These are phyloP conservation scores for Nitzschia inconspicua DNA, from an alignment of 108 stramenopile species.

Conservation along the genomic window DNA sequence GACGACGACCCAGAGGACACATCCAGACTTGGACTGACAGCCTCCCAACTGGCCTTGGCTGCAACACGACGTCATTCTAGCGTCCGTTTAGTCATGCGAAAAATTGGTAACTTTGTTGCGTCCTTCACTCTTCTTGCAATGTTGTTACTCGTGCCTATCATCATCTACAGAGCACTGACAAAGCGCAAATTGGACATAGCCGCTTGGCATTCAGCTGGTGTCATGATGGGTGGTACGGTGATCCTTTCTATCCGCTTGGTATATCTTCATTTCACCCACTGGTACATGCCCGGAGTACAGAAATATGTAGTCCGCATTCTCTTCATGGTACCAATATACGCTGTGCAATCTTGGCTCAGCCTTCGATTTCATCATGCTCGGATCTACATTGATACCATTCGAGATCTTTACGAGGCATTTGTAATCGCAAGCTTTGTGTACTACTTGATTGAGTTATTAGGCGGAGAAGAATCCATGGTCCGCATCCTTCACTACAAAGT, in stretches of 20 bases:
- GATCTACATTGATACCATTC: conserved; percentile 74
- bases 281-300: conserved; percentile 89
- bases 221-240: conserved; percentile 75
- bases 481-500: conserved; percentile 52
- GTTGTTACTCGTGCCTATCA: conserved; percentile 37
- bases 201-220: conserved; percentile 74
- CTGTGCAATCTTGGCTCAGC: conserved; percentile 88
- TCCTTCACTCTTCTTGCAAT: conserved; percentile 36
- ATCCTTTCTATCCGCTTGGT: conserved; percentile 68
- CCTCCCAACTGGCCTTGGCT: conserved; percentile 12
- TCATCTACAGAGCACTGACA: conserved; percentile 33
- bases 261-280: conserved; percentile 80
- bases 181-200: conserved; percentile 49
- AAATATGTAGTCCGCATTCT: conserved; percentile 87
- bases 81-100: conserved; percentile 27
- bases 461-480: conserved; percentile 78
- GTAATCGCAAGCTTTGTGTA: conserved; percentile 92
- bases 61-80: conserved; percentile 14
- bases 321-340: conserved; percentile 93
- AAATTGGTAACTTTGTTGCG: conserved; percentile 36
- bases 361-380: conserved; percentile 66
- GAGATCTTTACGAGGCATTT: conserved; percentile 90
- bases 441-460: conserved; percentile 86
- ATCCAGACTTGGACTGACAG: too few relatives aligned
- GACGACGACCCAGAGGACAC: not conserved